Evolutionary conservation across 2,329 filamentous ascomycete genomes (phyloP).

Genomic region (Pseudogymnoascus pannorum): DNA sequence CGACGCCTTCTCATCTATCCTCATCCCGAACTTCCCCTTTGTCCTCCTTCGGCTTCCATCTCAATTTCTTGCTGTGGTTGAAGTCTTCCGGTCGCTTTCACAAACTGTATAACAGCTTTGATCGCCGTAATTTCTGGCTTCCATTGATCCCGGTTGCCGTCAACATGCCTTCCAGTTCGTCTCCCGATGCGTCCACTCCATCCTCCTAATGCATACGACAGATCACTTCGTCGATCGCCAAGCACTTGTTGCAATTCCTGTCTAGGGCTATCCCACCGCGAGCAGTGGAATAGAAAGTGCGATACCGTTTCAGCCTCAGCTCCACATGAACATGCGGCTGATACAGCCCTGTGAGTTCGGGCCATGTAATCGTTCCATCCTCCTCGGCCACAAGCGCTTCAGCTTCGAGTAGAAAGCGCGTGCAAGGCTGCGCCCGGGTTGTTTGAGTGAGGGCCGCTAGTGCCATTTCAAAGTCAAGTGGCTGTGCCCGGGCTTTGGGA

Average conservation of each 20-base stretch:
- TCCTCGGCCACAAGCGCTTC: too few relatives aligned
- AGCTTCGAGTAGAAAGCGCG: too few relatives aligned
- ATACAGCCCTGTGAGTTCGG: neutral
- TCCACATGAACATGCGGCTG: neutral
- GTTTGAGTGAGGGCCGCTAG: too few relatives aligned
- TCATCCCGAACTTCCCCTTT: neutral
- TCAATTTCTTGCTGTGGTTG: neutral
- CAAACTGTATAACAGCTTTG: slow-evolving; percentile 9
- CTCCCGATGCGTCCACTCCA: slow-evolving; percentile 2
- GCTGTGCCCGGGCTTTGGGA: too few relatives aligned
- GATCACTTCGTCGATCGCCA: neutral
- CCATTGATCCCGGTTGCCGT: neutral
- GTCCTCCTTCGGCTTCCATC: neutral
- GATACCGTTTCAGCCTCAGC: neutral
- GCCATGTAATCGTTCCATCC: neutral
- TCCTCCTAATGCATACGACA: neutral
- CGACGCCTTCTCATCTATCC: neutral
- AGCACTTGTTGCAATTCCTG: neutral
- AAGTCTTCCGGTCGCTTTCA: slow-evolving; percentile 6
- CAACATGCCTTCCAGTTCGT: slow-evolving; percentile 9
- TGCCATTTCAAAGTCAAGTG: too few relatives aligned
- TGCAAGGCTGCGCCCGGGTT: too few relatives aligned
- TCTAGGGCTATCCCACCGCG: neutral
- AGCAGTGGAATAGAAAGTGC: neutral
- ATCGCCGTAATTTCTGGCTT: slow-evolving; percentile 4